These are phyloP conservation scores for Eutrema salsugineum DNA, from an alignment of 441 rosid genomes.

Conservation along the genomic window DNA sequence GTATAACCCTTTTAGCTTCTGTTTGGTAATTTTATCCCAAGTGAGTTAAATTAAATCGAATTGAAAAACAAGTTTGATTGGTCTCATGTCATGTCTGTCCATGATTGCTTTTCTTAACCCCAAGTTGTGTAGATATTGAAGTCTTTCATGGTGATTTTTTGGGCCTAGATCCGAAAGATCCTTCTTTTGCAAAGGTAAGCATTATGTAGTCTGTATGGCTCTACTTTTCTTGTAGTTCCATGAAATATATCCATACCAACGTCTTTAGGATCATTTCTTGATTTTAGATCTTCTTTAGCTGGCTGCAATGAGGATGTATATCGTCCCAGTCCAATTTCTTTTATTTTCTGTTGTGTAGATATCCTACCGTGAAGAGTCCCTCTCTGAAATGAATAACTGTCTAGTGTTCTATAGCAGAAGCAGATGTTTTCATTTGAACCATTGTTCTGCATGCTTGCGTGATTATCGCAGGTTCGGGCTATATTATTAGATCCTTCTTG, in stretches of 20 bases:
- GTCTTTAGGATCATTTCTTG: neutral
- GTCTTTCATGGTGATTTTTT: constrained; percentile 69
- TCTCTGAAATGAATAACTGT: neutral
- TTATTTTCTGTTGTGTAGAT: neutral
- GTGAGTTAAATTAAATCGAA: neutral
- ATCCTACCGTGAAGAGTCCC: neutral
- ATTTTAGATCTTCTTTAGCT: neutral
- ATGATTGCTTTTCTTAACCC: constrained; percentile 36
- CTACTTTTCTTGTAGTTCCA: neutral
- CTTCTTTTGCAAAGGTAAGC: constrained; percentile 57
- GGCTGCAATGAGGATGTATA: neutral
- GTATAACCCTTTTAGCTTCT: neutral
- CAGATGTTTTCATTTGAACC: constrained; percentile 1
- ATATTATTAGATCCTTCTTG: constrained; percentile 96
- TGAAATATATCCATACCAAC: neutral
- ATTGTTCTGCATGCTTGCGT: neutral
- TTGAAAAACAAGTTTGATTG: neutral
- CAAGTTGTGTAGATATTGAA: constrained; percentile 56
- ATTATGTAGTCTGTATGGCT: neutral
- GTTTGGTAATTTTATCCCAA: neutral
- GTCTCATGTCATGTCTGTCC: neutral
- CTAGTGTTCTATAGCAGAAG: neutral
- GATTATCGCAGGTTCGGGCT: constrained; percentile 54
- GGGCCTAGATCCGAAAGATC: constrained; percentile 55
- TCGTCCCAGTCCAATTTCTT: neutral